Evolutionary conservation across 495 filamentous ascomycete species (phyloP), one percentile per base, ranked within the genome.

Genomic region (Tuber borchii): DNA sequence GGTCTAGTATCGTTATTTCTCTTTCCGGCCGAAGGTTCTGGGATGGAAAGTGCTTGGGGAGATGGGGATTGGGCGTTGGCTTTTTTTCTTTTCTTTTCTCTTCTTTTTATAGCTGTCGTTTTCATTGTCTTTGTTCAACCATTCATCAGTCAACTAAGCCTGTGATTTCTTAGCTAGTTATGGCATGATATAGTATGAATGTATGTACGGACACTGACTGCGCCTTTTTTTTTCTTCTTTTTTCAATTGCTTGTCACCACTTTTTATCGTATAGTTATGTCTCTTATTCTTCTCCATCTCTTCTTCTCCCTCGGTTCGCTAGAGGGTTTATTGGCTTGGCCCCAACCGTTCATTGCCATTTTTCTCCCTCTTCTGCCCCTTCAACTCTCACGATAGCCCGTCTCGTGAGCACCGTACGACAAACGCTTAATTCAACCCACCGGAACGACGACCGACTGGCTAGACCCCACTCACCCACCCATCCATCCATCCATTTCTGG

Each of bases 11-110:
- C 10, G 12, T 43, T 43, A 43, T 31, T 65, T 26, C 34, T 8
- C 14, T 65, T 34, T 34, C 31, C 4, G 26, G 26, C 56, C 26
- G 14, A 34, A 34, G 14, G 56, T 7, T 65, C 56, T 34, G 56
- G 26, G 31, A 34, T 65, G 56, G 26, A 31, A 19, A 26, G n/a
- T n/a, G 31, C n/a, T 61, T 14, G 9, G 51, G n/a, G 51, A 61
- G 51, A 61, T 61, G 51, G 51, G 51, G n/a, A 61, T 61, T 61
- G 51, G 51, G 51, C 51, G 51, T 61, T 61, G 51, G 51, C 51
- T 61, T 61, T 61, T 26, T 31, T 26, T 14, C 26, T 9, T 31
- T 14, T 26, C n/a, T 56, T n/a, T n/a, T 61, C n/a, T 56, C 9
- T 56, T 22, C n/a, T 37, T 37, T 37, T 37, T 37, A 37, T 14